Evolutionary conservation across 116 monocot species (phyloP), one percentile per base, ranked within the genome.

Genomic region (Phalaenopsis hybrid): DNA sequence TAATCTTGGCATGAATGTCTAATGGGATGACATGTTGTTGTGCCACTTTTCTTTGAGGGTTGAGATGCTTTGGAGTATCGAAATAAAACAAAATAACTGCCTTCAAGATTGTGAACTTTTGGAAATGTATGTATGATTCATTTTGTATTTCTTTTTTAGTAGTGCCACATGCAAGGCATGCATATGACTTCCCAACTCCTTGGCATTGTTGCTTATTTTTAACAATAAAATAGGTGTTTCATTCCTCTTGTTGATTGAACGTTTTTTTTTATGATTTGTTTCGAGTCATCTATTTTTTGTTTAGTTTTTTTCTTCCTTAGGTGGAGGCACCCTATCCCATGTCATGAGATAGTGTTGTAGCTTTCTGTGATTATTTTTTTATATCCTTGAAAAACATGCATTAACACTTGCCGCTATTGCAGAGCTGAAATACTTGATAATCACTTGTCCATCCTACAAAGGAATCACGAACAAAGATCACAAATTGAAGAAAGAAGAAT

Each of bases 381-480:
- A n/a, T 46, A 45, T 46, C 1, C 46, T 75, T 75, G 75, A 46
- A 75, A 6, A 75, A 46, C 20, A 33, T 72, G 75, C 46, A 73
- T 37, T 43, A 37, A 73, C 28, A 41, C 41, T 73, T 75, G 16
- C 13, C 37, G 15, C 20, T 21, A 37, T 81, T 82, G 16, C 58
- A 96, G 96, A 84, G 93, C 89, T 51, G 93, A 94, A 83, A 88
- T 89, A 74, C 83, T 91, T 73, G 89, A 93, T 88, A 90, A 77
- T 59, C 95, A 90, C 83, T 86, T 97, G 82, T 91, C 97, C 49
- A 82, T 86, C 16, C 20, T 95, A 25, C 95, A 95, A 88, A 92
- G 90, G 78, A 88, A 93, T 85, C 95, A 98, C 85, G 88, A 92
- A 84, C 87, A 92, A 80, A 92, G 88, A 87, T 98, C 91, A 11